Evolutionary conservation across 306 rosid species (phyloP), one percentile per base, ranked within the genome.

Genomic region (Phaseolus lunatus): DNA sequence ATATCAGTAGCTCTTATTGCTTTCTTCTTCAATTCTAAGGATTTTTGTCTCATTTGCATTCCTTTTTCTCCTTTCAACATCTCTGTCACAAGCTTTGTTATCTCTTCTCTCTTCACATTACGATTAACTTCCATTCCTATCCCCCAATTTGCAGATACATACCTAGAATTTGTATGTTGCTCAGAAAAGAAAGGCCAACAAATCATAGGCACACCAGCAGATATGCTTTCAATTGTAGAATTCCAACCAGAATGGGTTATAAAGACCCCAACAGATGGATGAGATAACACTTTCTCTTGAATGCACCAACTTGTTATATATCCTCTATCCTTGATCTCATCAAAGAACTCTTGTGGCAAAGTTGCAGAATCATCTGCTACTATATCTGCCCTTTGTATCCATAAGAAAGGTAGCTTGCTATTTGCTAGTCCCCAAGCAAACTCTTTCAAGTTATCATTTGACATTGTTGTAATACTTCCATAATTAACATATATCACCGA

Each of bases 231-330:
- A 3, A 76, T 3, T 8, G 72, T 64, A 31, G 80, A 64, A 49
- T 76, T 76, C 80, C 80, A 76, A 0, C 80, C 80, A 64, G 72
- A 76, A 65, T 65, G 80, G n/a, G 73, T 76, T 11, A 76, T 27
- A 18, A 76, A 65, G 0, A 4, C 54, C 14, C 65, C 80, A 50
- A 76, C 12, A 15, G 73, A 65, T 15, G 80, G 73, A 76, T 76
- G 73, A 35, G 29, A 8, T 23, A 76, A 65, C 3, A 76, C 80
- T 49, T 64, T 19, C 0, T 76, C 80, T 65, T 76, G 80, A 10
- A 3, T 3, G 18, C 80, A 76, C 80, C 73, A 76, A 49, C 24
- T 64, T 49, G 80, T 76, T 50, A 64, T 76, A 6, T 50, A 65
- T 35, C 66, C 73, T 53, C 73, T 76, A 24, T 48, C 56, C 15